Evolutionary conservation across 139 green algal species (phyloP).

Genomic region (Tetraselmis striata): DNA sequence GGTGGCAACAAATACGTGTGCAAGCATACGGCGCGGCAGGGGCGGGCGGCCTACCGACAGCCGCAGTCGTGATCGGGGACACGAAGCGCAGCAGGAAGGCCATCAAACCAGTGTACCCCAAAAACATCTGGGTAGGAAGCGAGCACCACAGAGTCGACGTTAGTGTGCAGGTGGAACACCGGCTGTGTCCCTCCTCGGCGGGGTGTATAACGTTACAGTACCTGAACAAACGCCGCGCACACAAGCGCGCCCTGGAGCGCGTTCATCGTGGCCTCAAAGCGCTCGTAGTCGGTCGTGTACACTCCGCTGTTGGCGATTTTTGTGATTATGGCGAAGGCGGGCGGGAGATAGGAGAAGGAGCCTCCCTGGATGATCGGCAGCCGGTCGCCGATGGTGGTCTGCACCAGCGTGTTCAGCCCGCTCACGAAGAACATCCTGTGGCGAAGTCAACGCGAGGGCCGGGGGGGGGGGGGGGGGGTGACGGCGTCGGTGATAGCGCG

Average conservation of each 20-base stretch:
- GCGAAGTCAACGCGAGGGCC: too few species aligned
- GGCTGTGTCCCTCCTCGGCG: too few species aligned
- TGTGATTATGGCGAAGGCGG: slow-evolving; percentile 45
- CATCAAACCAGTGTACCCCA: slow-evolving; percentile 17
- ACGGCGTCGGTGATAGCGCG: too few species aligned
- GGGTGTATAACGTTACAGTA: neutral
- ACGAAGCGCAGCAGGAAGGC: slow-evolving; percentile 31
- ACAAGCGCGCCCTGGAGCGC: neutral
- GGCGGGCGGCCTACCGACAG: neutral
- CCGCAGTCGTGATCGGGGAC: slow-evolving; percentile 23
- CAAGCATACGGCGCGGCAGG: too few species aligned
- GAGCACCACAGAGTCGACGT: too few species aligned
- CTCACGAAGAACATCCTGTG: slow-evolving; percentile 54
- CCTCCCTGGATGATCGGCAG: slow-evolving; percentile 62
- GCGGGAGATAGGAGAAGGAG: slow-evolving; percentile 55
- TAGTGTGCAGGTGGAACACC: too few species aligned
- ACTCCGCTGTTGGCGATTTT: slow-evolving; percentile 28
- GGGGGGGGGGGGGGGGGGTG: too few species aligned
- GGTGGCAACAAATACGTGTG: too few species aligned
- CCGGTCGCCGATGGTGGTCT: slow-evolving; percentile 50
- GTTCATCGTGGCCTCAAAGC: slow-evolving; percentile 31
- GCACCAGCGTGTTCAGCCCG: slow-evolving; percentile 56
- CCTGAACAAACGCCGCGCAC: neutral
- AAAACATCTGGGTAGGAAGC: neutral
- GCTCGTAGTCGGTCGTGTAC: slow-evolving; percentile 42